Evolutionary conservation across 768 basidiomycete species (phyloP), one percentile per base, ranked within the genome.

Genomic region (Neoboletus magnificus): DNA sequence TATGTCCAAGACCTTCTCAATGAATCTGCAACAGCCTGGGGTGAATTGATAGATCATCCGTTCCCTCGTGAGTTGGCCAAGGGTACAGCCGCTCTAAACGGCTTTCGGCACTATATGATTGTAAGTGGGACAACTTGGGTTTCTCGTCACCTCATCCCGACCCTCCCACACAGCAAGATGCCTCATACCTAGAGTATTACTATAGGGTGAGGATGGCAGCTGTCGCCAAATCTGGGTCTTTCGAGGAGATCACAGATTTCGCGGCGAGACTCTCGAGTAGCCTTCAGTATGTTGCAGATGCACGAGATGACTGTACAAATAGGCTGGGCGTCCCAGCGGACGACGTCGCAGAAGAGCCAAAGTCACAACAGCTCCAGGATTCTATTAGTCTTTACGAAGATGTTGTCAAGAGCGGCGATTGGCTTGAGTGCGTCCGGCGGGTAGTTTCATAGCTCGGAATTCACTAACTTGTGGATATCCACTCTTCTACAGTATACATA

Each of bases 101-200:
- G 55, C 20, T 56, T 54, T 39, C 41, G 54, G 8, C 54, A 55
- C 43, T 54, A 54, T 10, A 56, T 45, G 43, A 27, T 55, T 22
- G 55, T 56, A 25, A 39, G 55, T 54, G 15, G 6, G 2, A 8
- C 18, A 6, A 5, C 15, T 13, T 12, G 6, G 1, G 6, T 9
- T 18, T 32, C 29, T 13, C 15, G 4, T 46, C 10, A 7, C 1
- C 9, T 25, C 3, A 9, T 32, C 18, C 18, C 1, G 9, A 46
- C 20, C 7, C n/a, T 6, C 22, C 23, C 3, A 11, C 15, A 32
- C 30, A 56, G 55, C 55, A 56, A 55, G 52, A 56, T 29, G 51
- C 37, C n/a, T 13, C 30, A 5, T 54, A 56, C 44, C 53, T 56
- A 12, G 55, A 56, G 30, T 29, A 55, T 33, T 56, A 33, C 18